Evolutionary conservation across 2,329 filamentous ascomycete genomes (phyloP).

Genomic region (Phialemoniopsis sp.): DNA sequence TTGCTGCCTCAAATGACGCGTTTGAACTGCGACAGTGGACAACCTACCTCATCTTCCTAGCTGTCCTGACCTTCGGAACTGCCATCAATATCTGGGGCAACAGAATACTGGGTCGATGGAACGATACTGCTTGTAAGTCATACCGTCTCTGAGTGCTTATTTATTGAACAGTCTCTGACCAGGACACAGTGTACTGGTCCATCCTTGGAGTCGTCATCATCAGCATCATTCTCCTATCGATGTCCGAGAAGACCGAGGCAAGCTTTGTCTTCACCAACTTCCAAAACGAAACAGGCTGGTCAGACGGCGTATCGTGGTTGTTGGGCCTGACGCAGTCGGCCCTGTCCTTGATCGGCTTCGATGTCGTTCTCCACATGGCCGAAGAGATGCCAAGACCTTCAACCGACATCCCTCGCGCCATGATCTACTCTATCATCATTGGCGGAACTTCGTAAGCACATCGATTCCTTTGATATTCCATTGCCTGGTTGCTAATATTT

Average conservation of each 20-base stretch:
- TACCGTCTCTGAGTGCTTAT: not conserved
- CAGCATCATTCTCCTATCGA: constrained; percentile 35
- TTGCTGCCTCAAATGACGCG: constrained; percentile 29
- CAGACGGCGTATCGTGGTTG: constrained; percentile 41
- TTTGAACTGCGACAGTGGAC: constrained; percentile 31
- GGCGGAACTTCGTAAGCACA: constrained; percentile 34
- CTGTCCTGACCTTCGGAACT: constrained; percentile 28
- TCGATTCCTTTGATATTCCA: not conserved
- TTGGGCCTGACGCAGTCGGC: constrained; percentile 37
- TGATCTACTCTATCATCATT: constrained; percentile 35
- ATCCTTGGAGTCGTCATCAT: constrained; percentile 35
- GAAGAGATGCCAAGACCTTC: constrained; percentile 40
- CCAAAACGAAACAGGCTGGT: constrained; percentile 39
- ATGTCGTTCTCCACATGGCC: constrained; percentile 38
- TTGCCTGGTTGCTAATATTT: not conserved
- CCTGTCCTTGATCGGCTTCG: constrained; percentile 33
- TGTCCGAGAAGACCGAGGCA: constrained; percentile 31
- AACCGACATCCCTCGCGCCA: constrained; percentile 33
- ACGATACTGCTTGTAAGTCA: constrained; percentile 31
- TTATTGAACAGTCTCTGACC: constrained; percentile 3
- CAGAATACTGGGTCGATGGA: constrained; percentile 32
- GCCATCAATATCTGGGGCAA: constrained; percentile 36
- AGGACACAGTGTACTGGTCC: constrained; percentile 31
- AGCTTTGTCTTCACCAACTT: constrained; percentile 38
- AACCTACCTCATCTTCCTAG: constrained; percentile 38